Conservation (phyloP, 129 eudicot species). For the Flaveria sonorensis region DNA sequence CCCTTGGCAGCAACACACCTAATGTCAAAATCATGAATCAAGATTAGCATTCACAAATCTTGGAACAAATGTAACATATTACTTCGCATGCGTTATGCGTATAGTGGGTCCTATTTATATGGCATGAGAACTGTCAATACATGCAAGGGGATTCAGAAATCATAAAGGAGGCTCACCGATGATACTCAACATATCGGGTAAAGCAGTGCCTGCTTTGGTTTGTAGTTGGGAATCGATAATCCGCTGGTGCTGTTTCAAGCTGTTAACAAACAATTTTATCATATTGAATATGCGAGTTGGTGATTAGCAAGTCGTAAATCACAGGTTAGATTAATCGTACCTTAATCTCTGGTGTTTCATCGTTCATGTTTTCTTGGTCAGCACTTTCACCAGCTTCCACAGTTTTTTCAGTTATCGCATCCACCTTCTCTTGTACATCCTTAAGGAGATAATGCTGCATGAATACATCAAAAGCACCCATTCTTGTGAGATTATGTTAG, state of each 20-base stretch:
- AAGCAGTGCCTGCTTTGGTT: conserved; percentile 96
- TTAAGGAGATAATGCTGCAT: conserved; percentile 67
- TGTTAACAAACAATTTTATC: conserved; percentile 19
- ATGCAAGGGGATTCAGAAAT: not conserved
- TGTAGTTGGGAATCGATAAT: conserved; percentile 89
- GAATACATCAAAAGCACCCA: not conserved
- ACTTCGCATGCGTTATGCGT: not conserved
- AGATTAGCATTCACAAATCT: too few relatives aligned
- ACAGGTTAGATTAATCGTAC: conserved; percentile 34
- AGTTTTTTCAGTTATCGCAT: not conserved
- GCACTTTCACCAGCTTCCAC: conserved; percentile 36
- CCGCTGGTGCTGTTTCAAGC: conserved; percentile 98
- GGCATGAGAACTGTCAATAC: too few relatives aligned
- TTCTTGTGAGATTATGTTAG: too few relatives aligned
- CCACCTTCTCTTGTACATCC: conserved; percentile 41
- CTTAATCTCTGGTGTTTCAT: conserved; percentile 61
- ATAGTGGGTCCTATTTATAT: too few relatives aligned
- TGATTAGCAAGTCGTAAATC: not conserved
- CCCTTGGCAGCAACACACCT: conserved; percentile 95
- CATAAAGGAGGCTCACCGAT: conserved; percentile 46
- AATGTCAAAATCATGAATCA: not conserved
- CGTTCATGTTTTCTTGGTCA: conserved; percentile 28
- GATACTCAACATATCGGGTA: conserved; percentile 86
- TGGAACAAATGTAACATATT: not conserved
- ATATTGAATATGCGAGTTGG: not conserved